Evolutionary conservation across 371 early-diverging fungal species (phyloP), one percentile per base, ranked within the genome.

Genomic region (Choanephora cucurbitarum): DNA sequence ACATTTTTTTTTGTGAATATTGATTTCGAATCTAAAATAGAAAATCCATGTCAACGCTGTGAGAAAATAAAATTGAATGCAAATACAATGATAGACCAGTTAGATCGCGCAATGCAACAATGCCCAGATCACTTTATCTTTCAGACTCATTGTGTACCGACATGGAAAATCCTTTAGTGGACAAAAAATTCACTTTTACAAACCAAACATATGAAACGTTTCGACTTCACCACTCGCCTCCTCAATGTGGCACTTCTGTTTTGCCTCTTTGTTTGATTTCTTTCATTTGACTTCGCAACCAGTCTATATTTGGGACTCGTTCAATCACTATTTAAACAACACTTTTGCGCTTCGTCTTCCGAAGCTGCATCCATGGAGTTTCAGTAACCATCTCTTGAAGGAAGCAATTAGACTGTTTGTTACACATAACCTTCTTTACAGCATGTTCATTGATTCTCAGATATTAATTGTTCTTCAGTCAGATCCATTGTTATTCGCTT

Each of bases 251-350:
- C 32, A 64, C 65, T 19, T 63, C 52, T n/a, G 22, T 64, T 19
- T 58, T 66, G 11, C 72, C 72, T 34, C 57, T 75, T 32, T 72
- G 32, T 64, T 67, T 47, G 72, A 70, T 24, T 72, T 70, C 39
- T 72, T 64, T 57, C 62, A 70, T 44, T 24, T 60, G 13, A 61
- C 70, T 10, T 52, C 60, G 5, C 72, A 70, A 28, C 70, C 72
- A 0, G 45, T 52, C 14, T 43, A 52, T 2, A 66, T 70, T 32
- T 70, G 70, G 72, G 39, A 49, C 2, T 40, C 14, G 15, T 68
- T 28, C 7, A 66, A 46, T 55, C 39, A 11, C 14, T 40, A 5
- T 58, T 40, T 10, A 50, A 68, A 17, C 41, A 39, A n/a, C 14
- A 37, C 18, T 10, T 57, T 39, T 19, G 32, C 46, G 11, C 51